Conservation (phyloP, 331 rosid genomes). For the Malus hybrid region DNA sequence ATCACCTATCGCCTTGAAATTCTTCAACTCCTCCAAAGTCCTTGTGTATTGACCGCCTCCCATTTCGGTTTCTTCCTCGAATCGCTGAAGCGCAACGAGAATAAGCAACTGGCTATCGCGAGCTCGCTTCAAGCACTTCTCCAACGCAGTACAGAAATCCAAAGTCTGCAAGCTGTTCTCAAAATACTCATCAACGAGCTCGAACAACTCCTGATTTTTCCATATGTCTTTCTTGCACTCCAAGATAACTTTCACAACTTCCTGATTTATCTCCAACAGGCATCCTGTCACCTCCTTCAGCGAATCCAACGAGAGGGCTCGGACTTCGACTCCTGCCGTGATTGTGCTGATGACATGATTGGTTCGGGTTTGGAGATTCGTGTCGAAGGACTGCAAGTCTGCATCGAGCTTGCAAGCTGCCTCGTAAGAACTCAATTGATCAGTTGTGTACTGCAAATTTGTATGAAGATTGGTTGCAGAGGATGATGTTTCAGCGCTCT, state of each 20-base stretch:
- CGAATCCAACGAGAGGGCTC: constrained; percentile 75
- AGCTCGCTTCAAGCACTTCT: constrained; percentile 69
- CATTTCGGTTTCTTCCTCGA: constrained; percentile 50
- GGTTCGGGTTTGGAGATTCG: constrained; percentile 61
- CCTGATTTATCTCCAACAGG: constrained; percentile 88
- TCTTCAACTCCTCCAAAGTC: constrained; percentile 62
- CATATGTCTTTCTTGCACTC: constrained; percentile 96
- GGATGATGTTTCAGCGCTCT: constrained; percentile 38
- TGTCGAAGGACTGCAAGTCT: constrained; percentile 63
- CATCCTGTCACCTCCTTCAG: constrained; percentile 74
- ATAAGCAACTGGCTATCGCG: constrained; percentile 73
- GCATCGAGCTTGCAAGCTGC: constrained; percentile 65
- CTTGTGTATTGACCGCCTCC: constrained; percentile 30
- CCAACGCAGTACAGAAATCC: constrained; percentile 85
- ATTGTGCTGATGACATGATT: constrained; percentile 66
- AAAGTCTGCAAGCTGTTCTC: constrained; percentile 81
- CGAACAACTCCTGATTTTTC: constrained; percentile 79
- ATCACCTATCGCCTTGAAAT: constrained; percentile 68
- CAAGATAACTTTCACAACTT: constrained; percentile 79
- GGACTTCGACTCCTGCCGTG: constrained; percentile 73
- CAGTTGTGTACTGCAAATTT: constrained; percentile 47
- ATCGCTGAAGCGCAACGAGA: constrained; percentile 67
- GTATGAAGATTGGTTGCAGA: constrained; percentile 27
- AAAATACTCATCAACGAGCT: constrained; percentile 81
- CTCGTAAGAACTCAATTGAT: constrained; percentile 56